These are phyloP conservation scores for Cyberlindnera veronae DNA, from an alignment of 805 yeast species.

Conservation along the genomic window DNA sequence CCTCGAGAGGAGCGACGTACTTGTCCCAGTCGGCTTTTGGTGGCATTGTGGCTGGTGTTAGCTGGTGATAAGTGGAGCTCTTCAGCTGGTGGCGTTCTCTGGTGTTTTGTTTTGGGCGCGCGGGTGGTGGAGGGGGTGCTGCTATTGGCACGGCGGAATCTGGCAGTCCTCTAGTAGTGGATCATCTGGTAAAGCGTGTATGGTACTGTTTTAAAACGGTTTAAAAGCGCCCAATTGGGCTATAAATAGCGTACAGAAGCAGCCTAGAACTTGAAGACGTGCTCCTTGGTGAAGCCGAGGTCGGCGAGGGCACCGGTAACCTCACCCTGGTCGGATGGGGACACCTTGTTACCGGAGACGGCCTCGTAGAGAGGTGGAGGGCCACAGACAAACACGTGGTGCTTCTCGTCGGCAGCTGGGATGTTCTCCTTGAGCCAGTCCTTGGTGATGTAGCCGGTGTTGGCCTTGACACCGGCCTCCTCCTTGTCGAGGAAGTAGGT, in stretches of 20 bases:
- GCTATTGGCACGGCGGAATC: no score
- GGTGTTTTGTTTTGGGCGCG: no score
- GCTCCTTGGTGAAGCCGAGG: conserved; percentile 80
- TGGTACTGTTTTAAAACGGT: no score
- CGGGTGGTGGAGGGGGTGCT: no score
- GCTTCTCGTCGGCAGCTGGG: conserved; percentile 64
- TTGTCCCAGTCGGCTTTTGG: conserved; percentile 99
- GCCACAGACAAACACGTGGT: conserved; percentile 87
- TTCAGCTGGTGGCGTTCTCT: no score
- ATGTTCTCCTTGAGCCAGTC: conserved; percentile 61
- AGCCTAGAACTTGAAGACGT: conserved; percentile 79
- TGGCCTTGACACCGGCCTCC: conserved; percentile 41
- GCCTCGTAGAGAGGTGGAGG: conserved; percentile 91
- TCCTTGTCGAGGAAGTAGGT: conserved; percentile 76
- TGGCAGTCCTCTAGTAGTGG: no score
- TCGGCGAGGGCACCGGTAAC: conserved; percentile 84
- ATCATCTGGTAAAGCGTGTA: no score
- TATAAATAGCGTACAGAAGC: background rate
- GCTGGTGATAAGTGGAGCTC: no score
- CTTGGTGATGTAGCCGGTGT: conserved; percentile 73
- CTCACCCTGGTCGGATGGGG: conserved; percentile 94
- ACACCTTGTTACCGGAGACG: conserved; percentile 77
- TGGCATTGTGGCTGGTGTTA: conserved; percentile 54
- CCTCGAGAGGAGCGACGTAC: conserved; percentile 82
- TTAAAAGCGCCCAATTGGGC: no score